Base-by-base conservation (phyloP, 1,139 yeast genomes). In the Yamadazyma blattariae region DNA sequence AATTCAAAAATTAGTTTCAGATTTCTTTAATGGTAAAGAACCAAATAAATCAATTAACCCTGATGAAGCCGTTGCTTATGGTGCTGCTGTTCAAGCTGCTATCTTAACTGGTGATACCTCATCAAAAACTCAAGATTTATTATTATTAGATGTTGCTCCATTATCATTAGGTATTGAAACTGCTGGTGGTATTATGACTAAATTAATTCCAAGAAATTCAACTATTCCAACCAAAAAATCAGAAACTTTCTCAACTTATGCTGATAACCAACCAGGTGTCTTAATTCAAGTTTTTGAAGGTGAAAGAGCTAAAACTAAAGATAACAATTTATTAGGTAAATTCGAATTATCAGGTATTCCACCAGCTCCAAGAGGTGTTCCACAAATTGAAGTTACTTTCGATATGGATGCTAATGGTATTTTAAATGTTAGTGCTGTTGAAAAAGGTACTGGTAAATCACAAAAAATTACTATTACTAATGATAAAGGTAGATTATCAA, bases 241-340 rank as follows among this genome's bases (percentile, higher is more conserved):
- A 79, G 87, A 97, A 82, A 92, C 97, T 61, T 92, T 92, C 95
- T 90, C 98, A 74, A 92, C 98, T 62, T 96, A 87, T 65, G 96
- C 87, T 65, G 98, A 92, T 83, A 92, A 88, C 83, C 98, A 92
- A 79, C 90, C 97, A 69, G 88, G 96, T 58, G 98, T 92, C 57
- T 95, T 88, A 72, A 90, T 92, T 96, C 98, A 97, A 73, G 97
- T 92, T 50, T 92, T 90, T 90, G 97, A 92, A 77, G 98, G 98
- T 84, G 98, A 92, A 79, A 96, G 98, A 82, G 96, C 89, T 66
- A 92, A 90, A 95, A 90, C 97, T 82, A 69, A 88, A 57, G 97
- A 92, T 78, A 92, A 92, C 95, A 89, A 97, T 65, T 83, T 90
- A 67, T 86, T 92, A 70, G 98, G 98, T 81, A 97, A 92, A 79